These are phyloP conservation scores for Aspergillus ruber DNA, from an alignment of 2,329 filamentous ascomycete species.

Conservation along the genomic window DNA sequence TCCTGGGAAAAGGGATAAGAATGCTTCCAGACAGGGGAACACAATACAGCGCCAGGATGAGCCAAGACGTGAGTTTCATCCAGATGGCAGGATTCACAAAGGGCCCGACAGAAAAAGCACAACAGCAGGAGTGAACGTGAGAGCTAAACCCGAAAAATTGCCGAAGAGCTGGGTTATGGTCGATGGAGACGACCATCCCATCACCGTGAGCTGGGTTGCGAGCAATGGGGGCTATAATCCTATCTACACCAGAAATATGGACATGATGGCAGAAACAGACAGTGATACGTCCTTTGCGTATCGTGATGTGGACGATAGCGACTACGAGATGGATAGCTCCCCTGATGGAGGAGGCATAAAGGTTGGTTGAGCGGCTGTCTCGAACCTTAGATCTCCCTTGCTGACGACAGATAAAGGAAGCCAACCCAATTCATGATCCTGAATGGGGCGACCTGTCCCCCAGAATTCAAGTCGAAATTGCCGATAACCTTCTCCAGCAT, in stretches of 20 bases:
- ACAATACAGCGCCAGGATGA: neutral
- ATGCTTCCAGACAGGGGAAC: neutral
- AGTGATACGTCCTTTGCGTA: constrained; percentile 1
- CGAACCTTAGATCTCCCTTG: neutral
- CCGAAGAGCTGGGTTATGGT: constrained; percentile 19
- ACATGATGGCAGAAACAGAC: constrained; percentile 8
- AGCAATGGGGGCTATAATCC: constrained; percentile 25
- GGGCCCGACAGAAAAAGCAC: neutral
- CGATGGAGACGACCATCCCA: constrained; percentile 21
- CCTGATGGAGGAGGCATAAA: neutral
- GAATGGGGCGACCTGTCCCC: constrained; percentile 28
- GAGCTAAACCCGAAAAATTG: constrained; percentile 8
- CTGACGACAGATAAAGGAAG: constrained; percentile 1
- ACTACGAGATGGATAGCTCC: constrained; percentile 4
- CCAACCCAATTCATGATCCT: constrained; percentile 9
- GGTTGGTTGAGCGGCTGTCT: constrained; percentile 2
- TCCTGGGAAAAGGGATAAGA: neutral
- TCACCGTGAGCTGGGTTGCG: constrained; percentile 11
- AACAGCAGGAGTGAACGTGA: constrained; percentile 1
- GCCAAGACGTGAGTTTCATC: neutral
- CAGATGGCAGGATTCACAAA: neutral
- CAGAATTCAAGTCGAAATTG: constrained; percentile 30
- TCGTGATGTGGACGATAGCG: constrained; percentile 15
- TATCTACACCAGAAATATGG: constrained; percentile 24
- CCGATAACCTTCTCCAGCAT: constrained; percentile 23